Evolutionary conservation across 176 grass and related monocot species (phyloP).

Genomic region (Zoysia japonica): DNA sequence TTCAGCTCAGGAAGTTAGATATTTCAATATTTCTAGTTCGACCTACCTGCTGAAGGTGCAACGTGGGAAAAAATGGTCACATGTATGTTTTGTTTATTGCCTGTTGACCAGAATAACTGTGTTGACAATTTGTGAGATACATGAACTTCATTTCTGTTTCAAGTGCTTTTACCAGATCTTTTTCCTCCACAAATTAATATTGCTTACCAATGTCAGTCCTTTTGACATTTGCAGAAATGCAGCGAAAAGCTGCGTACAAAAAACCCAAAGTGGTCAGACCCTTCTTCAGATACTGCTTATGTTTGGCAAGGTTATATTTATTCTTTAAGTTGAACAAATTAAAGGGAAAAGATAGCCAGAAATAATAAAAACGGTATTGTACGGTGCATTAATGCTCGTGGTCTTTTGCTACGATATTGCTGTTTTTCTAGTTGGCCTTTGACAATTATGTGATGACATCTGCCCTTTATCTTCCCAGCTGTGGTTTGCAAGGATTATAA

Average conservation of each 20-base stretch:
- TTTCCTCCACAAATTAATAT: background rate
- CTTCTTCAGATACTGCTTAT: too few species aligned
- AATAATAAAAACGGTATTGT: background rate
- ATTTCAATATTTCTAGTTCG: slow-evolving; percentile 25
- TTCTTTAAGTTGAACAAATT: too few species aligned
- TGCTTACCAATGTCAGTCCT: background rate
- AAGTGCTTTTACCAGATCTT: background rate
- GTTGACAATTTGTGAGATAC: slow-evolving; percentile 16
- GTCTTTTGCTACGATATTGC: background rate
- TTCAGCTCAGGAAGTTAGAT: slow-evolving; percentile 10
- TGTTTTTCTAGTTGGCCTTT: background rate
- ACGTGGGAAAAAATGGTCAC: background rate
- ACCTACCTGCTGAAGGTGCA: slow-evolving; percentile 4
- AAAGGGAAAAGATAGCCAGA: background rate
- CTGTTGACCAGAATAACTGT: slow-evolving; percentile 18
- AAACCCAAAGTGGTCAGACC: too few species aligned
- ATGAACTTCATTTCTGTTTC: slow-evolving; percentile 29
- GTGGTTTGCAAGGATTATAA: slow-evolving; percentile 20
- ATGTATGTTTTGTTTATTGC: slow-evolving; percentile 23
- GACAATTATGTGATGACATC: slow-evolving; percentile 1
- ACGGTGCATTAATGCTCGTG: background rate
- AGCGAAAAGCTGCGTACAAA: too few species aligned
- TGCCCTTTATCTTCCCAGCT: background rate
- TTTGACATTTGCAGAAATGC: background rate
- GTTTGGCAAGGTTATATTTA: too few species aligned